These are phyloP conservation scores for Aspergillus mulundensis DNA, from an alignment of 495 filamentous ascomycete genomes.

Conservation along the genomic window DNA sequence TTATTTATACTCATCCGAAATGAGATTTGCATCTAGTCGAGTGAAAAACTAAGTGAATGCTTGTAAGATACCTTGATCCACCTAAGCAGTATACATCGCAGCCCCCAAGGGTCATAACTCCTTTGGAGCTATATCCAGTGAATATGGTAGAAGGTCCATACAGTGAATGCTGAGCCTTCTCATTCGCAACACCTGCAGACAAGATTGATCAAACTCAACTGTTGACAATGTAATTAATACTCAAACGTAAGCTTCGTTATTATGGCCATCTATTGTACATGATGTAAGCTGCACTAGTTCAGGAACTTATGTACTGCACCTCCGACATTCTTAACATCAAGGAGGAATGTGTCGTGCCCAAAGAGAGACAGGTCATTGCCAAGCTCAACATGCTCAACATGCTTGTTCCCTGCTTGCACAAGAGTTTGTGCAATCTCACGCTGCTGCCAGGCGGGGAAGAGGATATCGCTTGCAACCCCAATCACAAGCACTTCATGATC, in stretches of 20 bases:
- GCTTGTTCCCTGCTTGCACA: slow-evolving; percentile 66
- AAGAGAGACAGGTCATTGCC: slow-evolving; percentile 90
- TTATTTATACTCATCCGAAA: too few species aligned
- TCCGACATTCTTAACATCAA: slow-evolving; percentile 90
- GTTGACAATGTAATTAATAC: too few species aligned
- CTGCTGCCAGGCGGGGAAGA: slow-evolving; percentile 99
- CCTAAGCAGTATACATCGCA: too few species aligned
- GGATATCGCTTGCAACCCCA: slow-evolving; percentile 91
- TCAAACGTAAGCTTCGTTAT: neutral
- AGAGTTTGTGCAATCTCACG: slow-evolving; percentile 87
- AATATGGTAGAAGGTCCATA: too few species aligned
- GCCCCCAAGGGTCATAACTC: too few species aligned
- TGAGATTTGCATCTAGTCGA: too few species aligned
- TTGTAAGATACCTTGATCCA: too few species aligned
- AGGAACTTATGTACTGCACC: slow-evolving; percentile 77
- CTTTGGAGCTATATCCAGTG: too few species aligned
- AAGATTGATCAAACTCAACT: too few species aligned
- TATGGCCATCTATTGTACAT: neutral
- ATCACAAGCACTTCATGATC: slow-evolving; percentile 80
- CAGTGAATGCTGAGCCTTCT: too few species aligned
- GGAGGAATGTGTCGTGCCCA: slow-evolving; percentile 93
- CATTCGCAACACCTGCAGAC: too few species aligned
- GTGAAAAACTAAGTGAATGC: too few species aligned
- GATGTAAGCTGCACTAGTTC: slow-evolving; percentile 20
- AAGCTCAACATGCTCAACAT: slow-evolving; percentile 81